Evolutionary conservation across 805 yeast species (phyloP), one percentile per base, ranked within the genome.

Genomic region (Sugiyamaella floridensis): DNA sequence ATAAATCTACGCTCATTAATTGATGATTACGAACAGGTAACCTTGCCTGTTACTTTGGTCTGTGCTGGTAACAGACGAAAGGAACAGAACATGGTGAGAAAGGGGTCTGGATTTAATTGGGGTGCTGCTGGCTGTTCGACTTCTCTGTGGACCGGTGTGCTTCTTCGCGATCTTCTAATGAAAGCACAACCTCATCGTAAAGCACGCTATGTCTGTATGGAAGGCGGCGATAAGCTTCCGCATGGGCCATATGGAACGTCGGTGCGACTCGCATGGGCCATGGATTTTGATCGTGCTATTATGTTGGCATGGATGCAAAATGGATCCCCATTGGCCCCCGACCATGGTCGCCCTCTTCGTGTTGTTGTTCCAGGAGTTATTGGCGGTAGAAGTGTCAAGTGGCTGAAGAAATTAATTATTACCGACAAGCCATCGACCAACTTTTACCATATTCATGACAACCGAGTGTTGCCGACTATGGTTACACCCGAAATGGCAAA

Each of bases 341-440:
- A 70, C 51, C 73, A 70, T 51, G 50, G 50, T 3, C 71, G 72
- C 26, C 74, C 74, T 1, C 51, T 69, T 14, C 59, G 74, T 43
- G 69, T 65, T 8, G 59, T 70, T 4, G 63, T 69, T 1, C 73
- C 73, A 2, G 73, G 73, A n/a, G 66, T 68, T 26, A 67, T 70
- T 59, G 74, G 74, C 29, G 74, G 74, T 2, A 58, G 73, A 18
- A 65, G 70, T n/a, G 74, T 70, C 40, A 70, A 70, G 51, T 70
- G 73, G 73, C 54, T 70, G 16, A 64, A 59, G 43, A 59, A 56
- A 45, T 53, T 70, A 11, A 47, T 65, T 14, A 55, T 70, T 18
- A 57, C 68, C 12, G 71, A 67, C 20, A 47, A 26, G 11, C 73
- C 72, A 2, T 67, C 72, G 0, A 63, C 59, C 15, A 69, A 70